Conservation (phyloP, 768 basidiomycete genomes). For the Butyriboletus loyo region DNA sequence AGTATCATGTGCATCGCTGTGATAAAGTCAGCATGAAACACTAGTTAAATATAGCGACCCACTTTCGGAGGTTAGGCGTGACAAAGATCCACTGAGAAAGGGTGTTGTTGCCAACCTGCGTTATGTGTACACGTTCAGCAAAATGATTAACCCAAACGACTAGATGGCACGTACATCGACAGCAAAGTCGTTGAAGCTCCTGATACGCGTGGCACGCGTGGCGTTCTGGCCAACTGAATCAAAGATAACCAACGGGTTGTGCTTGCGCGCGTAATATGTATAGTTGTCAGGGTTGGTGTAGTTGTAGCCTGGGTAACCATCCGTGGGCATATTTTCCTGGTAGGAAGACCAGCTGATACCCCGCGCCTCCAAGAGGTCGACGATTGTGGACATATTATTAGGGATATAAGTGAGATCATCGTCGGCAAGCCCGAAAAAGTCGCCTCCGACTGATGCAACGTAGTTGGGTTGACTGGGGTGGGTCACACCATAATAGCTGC, state of each 20-base stretch:
- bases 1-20: conserved; percentile 63
- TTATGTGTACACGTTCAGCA: conserved; percentile 1
- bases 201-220: conserved; percentile 41
- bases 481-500: conserved; percentile 47
- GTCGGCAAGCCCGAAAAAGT: conserved; percentile 48
- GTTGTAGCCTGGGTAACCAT: conserved; percentile 44
- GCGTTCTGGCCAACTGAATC: conserved; percentile 46
- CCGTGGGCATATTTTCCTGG: conserved; percentile 55
- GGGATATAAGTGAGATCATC: conserved; percentile 39
- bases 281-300: conserved; percentile 34
- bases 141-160: neutral
- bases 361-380: conserved; percentile 58
- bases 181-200: conserved; percentile 64
- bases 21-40: neutral
- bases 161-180: conserved; percentile 38
- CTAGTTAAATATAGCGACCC: neutral
- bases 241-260: conserved; percentile 51
- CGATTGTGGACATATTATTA: conserved; percentile 51
- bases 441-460: conserved; percentile 44
- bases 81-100: conserved; percentile 62
- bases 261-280: conserved; percentile 55
- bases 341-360: conserved; percentile 60
- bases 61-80: conserved; percentile 53
- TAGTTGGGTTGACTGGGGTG: conserved; percentile 68
- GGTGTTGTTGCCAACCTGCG: conserved; percentile 35